These are phyloP conservation scores for Nitzschia sp. DNA, from an alignment of 108 stramenopile species.

Conservation along the genomic window DNA sequence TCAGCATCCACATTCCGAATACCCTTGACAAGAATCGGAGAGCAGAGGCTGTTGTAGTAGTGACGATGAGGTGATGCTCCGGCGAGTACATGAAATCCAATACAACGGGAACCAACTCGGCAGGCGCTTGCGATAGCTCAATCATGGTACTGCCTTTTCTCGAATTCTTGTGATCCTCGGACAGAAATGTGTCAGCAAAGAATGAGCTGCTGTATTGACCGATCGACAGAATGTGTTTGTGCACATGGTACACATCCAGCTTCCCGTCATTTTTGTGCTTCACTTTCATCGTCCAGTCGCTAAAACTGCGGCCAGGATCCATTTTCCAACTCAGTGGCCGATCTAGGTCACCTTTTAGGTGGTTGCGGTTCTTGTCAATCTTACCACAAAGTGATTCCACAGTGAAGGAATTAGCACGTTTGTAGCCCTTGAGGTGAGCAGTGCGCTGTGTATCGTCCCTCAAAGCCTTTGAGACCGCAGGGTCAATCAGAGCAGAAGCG, in stretches of 20 bases:
- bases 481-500: neutral
- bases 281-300: conserved; percentile 39
- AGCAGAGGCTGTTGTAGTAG: conserved; percentile 29
- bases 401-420: neutral
- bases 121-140: conserved; percentile 29
- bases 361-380: neutral
- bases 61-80: conserved; percentile 18
- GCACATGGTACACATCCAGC: conserved; percentile 33
- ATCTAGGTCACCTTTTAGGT: conserved; percentile 4
- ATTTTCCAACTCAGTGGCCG: conserved; percentile 36
- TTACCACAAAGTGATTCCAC: conserved; percentile 2
- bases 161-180: neutral
- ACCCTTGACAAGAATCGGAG: conserved; percentile 46
- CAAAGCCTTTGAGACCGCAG: neutral
- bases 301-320: conserved; percentile 25
- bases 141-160: conserved; percentile 7
- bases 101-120: conserved; percentile 30
- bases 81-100: conserved; percentile 49
- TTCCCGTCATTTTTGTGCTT: neutral
- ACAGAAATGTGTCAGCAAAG: conserved; percentile 29
- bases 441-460: neutral
- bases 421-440: neutral
- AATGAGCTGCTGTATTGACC: conserved; percentile 37
- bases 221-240: conserved; percentile 43
- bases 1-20: conserved; percentile 38